Evolutionary conservation across 1,139 yeast genomes (phyloP).

Genomic region (Blastobotrys proliferans): DNA sequence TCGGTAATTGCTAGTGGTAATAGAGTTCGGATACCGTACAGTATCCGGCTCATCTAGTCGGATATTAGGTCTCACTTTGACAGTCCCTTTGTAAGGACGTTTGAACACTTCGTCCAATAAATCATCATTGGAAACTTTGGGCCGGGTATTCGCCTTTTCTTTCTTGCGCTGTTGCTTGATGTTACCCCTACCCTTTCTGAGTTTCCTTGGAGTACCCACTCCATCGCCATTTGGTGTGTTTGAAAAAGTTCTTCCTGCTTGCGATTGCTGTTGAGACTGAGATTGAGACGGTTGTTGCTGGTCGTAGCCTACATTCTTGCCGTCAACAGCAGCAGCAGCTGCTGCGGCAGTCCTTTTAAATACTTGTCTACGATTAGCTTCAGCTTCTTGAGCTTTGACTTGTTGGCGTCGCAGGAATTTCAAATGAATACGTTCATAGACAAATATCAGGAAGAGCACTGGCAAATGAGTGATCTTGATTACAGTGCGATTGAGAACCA

Average conservation of each 20-base stretch:
- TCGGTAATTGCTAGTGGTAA: conserved; percentile 1
- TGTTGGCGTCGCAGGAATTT: conserved; percentile 18
- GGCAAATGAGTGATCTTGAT: conserved; percentile 40
- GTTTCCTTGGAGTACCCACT: neutral
- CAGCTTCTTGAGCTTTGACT: conserved; percentile 16
- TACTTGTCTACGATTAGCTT: conserved; percentile 15
- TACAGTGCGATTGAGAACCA: conserved; percentile 34
- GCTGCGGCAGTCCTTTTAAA: conserved; percentile 9
- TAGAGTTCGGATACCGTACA: conserved; percentile 8
- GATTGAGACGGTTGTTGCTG: too few species aligned
- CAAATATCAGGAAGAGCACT: conserved; percentile 33
- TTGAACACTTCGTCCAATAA: conserved; percentile 31
- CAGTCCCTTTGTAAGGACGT: conserved; percentile 30
- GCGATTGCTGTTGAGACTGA: neutral
- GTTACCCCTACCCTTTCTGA: neutral
- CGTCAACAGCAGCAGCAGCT: neutral
- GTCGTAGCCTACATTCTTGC: neutral
- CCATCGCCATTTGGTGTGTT: neutral
- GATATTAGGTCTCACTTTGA: conserved; percentile 18
- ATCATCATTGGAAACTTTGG: conserved; percentile 29
- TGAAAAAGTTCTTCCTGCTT: neutral
- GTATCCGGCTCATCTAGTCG: conserved; percentile 7
- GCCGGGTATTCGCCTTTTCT: conserved; percentile 13
- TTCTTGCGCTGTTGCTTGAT: too few species aligned
- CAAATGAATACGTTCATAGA: conserved; percentile 33